Evolutionary conservation across 352 stramenopile genomes (phyloP), one percentile per base, ranked within the genome.

Genomic region (Phytophthora vignae): DNA sequence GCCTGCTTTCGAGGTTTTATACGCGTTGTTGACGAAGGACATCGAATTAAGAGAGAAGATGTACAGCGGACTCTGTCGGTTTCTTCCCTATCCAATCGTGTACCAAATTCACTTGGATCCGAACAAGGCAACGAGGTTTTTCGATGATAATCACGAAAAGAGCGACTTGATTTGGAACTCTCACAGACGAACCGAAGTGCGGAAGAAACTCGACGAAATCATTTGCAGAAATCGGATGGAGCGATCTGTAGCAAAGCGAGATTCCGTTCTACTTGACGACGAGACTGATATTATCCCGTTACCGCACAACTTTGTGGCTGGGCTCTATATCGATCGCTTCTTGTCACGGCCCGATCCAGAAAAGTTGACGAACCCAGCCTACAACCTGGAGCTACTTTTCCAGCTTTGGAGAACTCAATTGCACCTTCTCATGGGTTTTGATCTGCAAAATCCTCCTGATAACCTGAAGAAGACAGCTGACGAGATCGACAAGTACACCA

Each of bases 151-250:
- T 59, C 86, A 94, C 58, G 85, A 94, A 9, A 95, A 94, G 59
- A 92, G 84, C 22, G 88, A 95, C 25, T 76, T 95, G 44, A 90
- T 95, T 46, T 95, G 88, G 88, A 93, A 95, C 66, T 93, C 86
- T 14, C 80, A 91, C 55, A 88, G 74, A 71, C 73, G 88, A 40
- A 95, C 83, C 0, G 85, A 88, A 71, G 88, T 95, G 36, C 86
- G 88, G 3, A 87, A 90, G 29, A 92, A 88, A 29, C 68, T 95
- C 15, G 88, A 95, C 48, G 63, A 90, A 52, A 84, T 93, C 50
- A 93, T 95, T 60, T 92, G 83, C 57, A 82, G 88, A 29, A 95
- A 95, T 65, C 83, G 88, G 2, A 22, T 89, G 4, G 86, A 95
- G 64, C 77, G 88, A 38, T 90, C 88, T 11, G 68, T 90, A 55